Evolutionary conservation across 352 stramenopile species (phyloP), one percentile per base, ranked within the genome.

Genomic region (Halophytophthora polymorphica): DNA sequence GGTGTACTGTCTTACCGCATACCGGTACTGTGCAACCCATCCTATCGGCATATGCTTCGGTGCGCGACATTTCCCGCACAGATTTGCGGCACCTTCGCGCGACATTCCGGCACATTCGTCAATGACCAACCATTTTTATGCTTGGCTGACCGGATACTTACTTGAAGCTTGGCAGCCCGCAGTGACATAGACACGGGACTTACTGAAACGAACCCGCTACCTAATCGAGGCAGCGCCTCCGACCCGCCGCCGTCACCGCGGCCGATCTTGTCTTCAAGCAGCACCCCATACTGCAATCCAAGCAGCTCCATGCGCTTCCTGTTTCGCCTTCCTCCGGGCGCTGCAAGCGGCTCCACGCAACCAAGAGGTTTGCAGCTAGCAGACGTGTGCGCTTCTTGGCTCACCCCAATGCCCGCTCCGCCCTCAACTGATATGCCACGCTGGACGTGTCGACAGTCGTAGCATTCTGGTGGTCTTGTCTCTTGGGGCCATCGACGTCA

Each of bases 321-420:
- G 29, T 34, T 34, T 45, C 6, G 6, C 40, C 62, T 61, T 62
- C 38, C 45, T 61, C 47, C 35, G 50, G 55, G 46, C n/a, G n/a
- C n/a, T n/a, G n/a, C n/a, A n/a, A n/a, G n/a, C n/a, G n/a, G n/a
- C n/a, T n/a, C n/a, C n/a, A n/a, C n/a, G n/a, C n/a, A n/a, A n/a
- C n/a, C n/a, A n/a, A n/a, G n/a, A n/a, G n/a, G n/a, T n/a, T n/a
- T n/a, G n/a, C n/a, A n/a, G n/a, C n/a, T n/a, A n/a, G n/a, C n/a
- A n/a, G n/a, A 31, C 25, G 25, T 4, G 25, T 8, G 4, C 4
- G 25, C 25, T 31, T 31, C 25, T 31, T 31, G 4, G 8, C 25
- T 31, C 25, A 8, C n/a, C n/a, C n/a, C n/a, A n/a, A n/a, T n/a
- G n/a, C n/a, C n/a, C n/a, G n/a, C n/a, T n/a, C n/a, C n/a, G n/a